A percentile compares a stretch with the other conserved stretches of the same genome.
Evolutionary conservation across 306 rosid genomes (phyloP).

Genomic region (Trichosanthes cucumerina): DNA sequence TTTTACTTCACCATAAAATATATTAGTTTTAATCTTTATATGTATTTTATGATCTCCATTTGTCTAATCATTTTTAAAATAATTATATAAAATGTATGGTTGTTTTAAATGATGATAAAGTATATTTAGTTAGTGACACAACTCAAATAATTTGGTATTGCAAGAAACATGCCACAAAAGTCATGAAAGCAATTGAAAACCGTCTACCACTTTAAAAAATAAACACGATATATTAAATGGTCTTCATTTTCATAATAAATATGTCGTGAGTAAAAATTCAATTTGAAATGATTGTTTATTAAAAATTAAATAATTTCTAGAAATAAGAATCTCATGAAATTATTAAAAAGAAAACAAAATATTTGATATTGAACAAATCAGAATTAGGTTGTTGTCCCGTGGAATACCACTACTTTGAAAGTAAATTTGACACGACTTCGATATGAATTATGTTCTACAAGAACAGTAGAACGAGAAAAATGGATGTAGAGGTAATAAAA

Average conservation of each 20-base stretch:
- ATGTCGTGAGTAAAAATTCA: neutral
- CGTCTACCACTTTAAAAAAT: neutral
- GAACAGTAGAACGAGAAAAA: no score
- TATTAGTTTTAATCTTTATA: no score
- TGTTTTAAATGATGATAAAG: neutral
- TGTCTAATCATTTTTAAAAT: neutral
- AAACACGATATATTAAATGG: neutral
- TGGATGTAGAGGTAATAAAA: no score
- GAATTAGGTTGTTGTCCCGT: no score
- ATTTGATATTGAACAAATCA: no score
- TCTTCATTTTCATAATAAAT: neutral
- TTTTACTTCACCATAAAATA: no score
- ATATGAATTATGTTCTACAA: no score
- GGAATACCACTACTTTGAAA: no score
- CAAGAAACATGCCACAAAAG: slow-evolving; percentile 1
- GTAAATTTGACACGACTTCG: no score
- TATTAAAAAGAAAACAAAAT: neutral
- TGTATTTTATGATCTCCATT: neutral
- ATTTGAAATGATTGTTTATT: neutral
- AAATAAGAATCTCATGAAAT: neutral
- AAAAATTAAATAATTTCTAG: no score
- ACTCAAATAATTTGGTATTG: neutral
- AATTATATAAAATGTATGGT: neutral
- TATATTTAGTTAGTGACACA: neutral
- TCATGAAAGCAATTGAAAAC: neutral